Percentiles rank a stretch among this genome's conserved stretches.
These are phyloP conservation scores for Trichophyton equinum DNA, from an alignment of 2,329 filamentous ascomycete genomes.

Conservation along the genomic window DNA sequence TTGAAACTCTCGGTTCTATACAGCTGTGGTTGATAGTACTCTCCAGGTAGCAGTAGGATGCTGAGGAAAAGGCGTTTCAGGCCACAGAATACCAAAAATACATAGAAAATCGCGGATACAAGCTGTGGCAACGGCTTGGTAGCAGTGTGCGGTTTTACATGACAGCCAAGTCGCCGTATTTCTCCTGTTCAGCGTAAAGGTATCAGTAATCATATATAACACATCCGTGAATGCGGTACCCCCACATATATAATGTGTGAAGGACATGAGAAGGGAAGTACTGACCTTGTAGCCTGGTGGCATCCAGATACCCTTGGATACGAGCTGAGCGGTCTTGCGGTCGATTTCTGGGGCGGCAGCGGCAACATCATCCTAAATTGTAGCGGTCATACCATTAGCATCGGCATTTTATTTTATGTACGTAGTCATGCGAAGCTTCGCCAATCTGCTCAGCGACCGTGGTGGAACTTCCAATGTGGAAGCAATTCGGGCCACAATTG, in stretches of 20 bases:
- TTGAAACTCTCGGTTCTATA: slow-evolving; percentile 12
- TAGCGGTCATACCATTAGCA: slow-evolving; percentile 8
- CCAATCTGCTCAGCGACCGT: background rate
- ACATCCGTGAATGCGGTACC: background rate
- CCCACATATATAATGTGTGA: background rate
- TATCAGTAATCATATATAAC: background rate
- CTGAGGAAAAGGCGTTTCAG: background rate
- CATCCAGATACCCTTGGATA: slow-evolving; percentile 95
- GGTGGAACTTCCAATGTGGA: background rate
- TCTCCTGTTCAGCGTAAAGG: slow-evolving; percentile 53
- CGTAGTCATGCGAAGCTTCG: background rate
- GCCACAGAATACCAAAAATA: slow-evolving; percentile 5
- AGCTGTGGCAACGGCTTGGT: background rate
- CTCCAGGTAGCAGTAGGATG: background rate
- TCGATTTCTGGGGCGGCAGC: slow-evolving; percentile 92
- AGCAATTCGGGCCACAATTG: background rate
- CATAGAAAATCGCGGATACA: slow-evolving; percentile 3
- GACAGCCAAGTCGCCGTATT: slow-evolving; percentile 93
- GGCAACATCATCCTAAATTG: slow-evolving; percentile 73
- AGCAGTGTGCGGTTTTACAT: slow-evolving; percentile 50
- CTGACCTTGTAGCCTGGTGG: slow-evolving; percentile 97
- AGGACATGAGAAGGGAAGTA: slow-evolving; percentile 13
- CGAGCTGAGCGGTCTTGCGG: slow-evolving; percentile 86
- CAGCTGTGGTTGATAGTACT: slow-evolving; percentile 3
- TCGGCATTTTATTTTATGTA: background rate